phyloP scores from a whole-genome alignment of 73 alveolate species.

The Paramecium pentaurelia region DNA sequence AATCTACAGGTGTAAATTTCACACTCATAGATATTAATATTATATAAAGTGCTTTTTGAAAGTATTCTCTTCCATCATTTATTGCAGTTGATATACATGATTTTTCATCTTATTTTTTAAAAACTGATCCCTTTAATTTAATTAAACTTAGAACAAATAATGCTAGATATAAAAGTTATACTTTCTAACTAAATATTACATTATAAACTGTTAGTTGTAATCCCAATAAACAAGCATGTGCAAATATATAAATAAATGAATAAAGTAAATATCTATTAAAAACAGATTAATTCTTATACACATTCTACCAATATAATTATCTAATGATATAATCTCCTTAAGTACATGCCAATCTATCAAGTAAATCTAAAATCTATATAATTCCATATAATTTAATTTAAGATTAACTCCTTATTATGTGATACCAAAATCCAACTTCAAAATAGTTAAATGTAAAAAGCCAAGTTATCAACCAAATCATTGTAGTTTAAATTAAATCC shows the following conservation, averaged over 20 bases:
- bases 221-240: slow-evolving; percentile 9
- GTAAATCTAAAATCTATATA: slow-evolving; percentile 1
- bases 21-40: background rate
- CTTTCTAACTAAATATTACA: slow-evolving; percentile 16
- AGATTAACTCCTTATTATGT: slow-evolving; percentile 8
- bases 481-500: background rate
- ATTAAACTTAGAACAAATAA: slow-evolving; percentile 25
- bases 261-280: slow-evolving; percentile 6
- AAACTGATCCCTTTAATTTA: slow-evolving; percentile 34
- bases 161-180: background rate
- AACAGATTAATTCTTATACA: background rate
- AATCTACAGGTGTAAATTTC: slow-evolving; percentile 26
- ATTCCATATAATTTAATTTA: slow-evolving; percentile 38
- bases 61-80: slow-evolving; percentile 31
- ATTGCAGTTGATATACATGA: background rate
- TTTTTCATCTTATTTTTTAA: slow-evolving; percentile 37
- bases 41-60: background rate
- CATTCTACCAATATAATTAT: slow-evolving; percentile 5
- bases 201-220: slow-evolving; percentile 16
- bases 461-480: background rate
- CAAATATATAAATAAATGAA: background rate
- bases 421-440: slow-evolving; percentile 52
- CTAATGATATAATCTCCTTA: slow-evolving; percentile 25
- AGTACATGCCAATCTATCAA: slow-evolving; percentile 47
- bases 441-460: background rate